phyloP scores from a whole-genome alignment of 805 yeast species.

The Lachancea nothofagi region DNA sequence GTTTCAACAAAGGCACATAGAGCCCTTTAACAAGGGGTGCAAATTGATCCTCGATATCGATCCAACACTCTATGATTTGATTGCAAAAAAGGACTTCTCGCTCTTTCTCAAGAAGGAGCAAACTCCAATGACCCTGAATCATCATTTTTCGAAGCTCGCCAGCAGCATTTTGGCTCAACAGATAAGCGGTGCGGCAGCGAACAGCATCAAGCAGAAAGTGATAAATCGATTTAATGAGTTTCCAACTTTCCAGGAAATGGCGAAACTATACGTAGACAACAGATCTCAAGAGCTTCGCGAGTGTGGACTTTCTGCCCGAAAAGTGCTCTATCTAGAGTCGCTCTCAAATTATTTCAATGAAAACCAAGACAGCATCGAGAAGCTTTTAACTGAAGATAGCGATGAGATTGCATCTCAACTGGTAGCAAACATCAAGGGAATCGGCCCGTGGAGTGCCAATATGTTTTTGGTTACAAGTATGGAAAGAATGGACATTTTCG shows the following conservation, averaged over 20 bases:
- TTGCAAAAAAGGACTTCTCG: slow-evolving; percentile 26
- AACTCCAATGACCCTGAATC: slow-evolving; percentile 18
- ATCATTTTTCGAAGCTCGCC: slow-evolving; percentile 39
- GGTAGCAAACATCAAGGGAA: slow-evolving; percentile 52
- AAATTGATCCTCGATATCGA: slow-evolving; percentile 33
- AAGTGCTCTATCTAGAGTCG: slow-evolving; percentile 55
- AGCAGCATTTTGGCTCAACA: slow-evolving; percentile 63
- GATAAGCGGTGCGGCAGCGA: slow-evolving; percentile 76
- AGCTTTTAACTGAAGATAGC: slow-evolving; percentile 34
- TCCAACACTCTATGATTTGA: slow-evolving; percentile 32
- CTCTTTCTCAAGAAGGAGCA: slow-evolving; percentile 21
- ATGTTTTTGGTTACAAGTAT: slow-evolving; percentile 78
- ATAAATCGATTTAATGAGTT: slow-evolving; percentile 35
- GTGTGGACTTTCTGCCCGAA: slow-evolving; percentile 66
- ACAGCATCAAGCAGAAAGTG: slow-evolving; percentile 51
- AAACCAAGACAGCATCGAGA: slow-evolving; percentile 33
- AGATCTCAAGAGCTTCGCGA: slow-evolving; percentile 44
- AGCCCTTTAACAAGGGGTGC: slow-evolving; percentile 35
- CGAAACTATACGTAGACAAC: slow-evolving; percentile 25
- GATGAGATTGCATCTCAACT: slow-evolving; percentile 46
- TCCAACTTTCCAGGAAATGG: slow-evolving; percentile 50
- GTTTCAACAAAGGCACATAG: slow-evolving; percentile 27
- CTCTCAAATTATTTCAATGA: slow-evolving; percentile 47
- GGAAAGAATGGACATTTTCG: slow-evolving; percentile 61
- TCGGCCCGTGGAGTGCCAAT: slow-evolving; percentile 83